Evolutionary conservation across 139 green algal genomes (phyloP), one percentile per base, ranked within the genome.

Genomic region (Chlamydomonas sp.): DNA sequence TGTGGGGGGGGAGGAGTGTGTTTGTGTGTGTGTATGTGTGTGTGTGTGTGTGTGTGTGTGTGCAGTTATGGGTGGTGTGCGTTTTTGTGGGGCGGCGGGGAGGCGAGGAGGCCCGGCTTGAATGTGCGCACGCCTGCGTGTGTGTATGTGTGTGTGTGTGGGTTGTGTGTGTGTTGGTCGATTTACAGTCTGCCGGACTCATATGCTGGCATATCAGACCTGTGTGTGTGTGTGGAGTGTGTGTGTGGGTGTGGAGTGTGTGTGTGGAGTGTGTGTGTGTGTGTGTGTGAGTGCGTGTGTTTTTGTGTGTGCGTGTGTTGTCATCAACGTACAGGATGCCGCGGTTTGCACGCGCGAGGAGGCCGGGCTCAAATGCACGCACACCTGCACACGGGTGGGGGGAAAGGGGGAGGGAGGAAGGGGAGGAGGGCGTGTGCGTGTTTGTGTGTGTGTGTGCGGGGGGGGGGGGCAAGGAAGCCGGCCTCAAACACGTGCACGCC

Each of bases 401-500:
- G 43, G 43, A 26, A 20, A 20, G 43, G 13, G 43, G 43, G 43
- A 26, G 43, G 43, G 43, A 26, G 43, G 43, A 20, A 26, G 43
- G 43, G 43, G 13, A 20, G 43, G 43, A 26, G 43, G 43, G 13
- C 16, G 43, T 54, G 43, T 13, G 43, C 20, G 43, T 13, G 13
- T 13, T 13, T 54, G 43, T 13, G 13, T 13, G 43, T 54, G 43
- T 54, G 43, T 54, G 43, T 54, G 43, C 20, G 43, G 43, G 13
- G 43, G 43, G 43, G 54, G 54, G 54, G 24, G 54, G 54, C 54
- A n/a, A n/a, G n/a, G n/a, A n/a, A n/a, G n/a, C n/a, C n/a, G n/a
- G n/a, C n/a, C n/a, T n/a, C n/a, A n/a, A n/a, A n/a, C n/a, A n/a
- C n/a, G n/a, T n/a, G n/a, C n/a, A n/a, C n/a, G n/a, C n/a, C n/a